Evolutionary conservation across 495 filamentous ascomycete genomes (phyloP).

Genomic region (Sporormia fimetaria): DNA sequence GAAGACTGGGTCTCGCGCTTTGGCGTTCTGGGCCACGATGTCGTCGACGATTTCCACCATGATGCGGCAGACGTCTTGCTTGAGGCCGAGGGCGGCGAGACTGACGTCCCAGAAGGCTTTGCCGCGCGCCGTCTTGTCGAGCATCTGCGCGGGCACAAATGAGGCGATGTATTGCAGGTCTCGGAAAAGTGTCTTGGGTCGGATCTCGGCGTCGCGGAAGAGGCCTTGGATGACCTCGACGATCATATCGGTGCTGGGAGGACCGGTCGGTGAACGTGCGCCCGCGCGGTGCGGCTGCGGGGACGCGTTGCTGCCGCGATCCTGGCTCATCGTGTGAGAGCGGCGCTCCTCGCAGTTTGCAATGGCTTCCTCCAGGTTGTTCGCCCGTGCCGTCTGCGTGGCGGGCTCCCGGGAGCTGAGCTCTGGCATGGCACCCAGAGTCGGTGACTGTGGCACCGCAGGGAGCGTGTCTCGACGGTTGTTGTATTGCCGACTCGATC

Average conservation of each 20-base stretch:
- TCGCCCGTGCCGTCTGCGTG: constrained; percentile 27
- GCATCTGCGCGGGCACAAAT: constrained; percentile 67
- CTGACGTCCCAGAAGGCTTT: constrained; percentile 94
- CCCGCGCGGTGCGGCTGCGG: constrained; percentile 15
- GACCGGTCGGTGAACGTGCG: constrained; percentile 21
- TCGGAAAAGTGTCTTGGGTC: constrained; percentile 85
- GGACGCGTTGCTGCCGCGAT: constrained; percentile 26
- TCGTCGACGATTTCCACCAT: constrained; percentile 85
- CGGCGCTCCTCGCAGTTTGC: constrained; percentile 60
- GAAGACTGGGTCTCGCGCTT: constrained; percentile 40
- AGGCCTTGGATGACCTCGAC: constrained; percentile 68
- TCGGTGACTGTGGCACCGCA: constrained; percentile 30
- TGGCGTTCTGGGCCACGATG: constrained; percentile 48
- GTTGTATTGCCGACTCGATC: constrained; percentile 23
- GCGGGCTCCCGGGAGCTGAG: constrained; percentile 29
- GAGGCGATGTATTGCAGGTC: constrained; percentile 93
- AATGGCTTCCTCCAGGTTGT: constrained; percentile 50
- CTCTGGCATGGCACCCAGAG: constrained; percentile 27
- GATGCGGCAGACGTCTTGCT: constrained; percentile 76
- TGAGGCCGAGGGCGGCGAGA: constrained; percentile 74
- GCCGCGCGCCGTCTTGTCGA: constrained; percentile 76
- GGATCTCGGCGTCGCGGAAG: constrained; percentile 62
- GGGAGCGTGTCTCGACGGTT: constrained; percentile 28
- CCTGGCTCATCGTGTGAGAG: constrained; percentile 38
- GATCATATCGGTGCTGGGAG: constrained; percentile 55